Base-by-base conservation (phyloP, 129 eudicot genomes). In the Glebionis coronaria region DNA sequence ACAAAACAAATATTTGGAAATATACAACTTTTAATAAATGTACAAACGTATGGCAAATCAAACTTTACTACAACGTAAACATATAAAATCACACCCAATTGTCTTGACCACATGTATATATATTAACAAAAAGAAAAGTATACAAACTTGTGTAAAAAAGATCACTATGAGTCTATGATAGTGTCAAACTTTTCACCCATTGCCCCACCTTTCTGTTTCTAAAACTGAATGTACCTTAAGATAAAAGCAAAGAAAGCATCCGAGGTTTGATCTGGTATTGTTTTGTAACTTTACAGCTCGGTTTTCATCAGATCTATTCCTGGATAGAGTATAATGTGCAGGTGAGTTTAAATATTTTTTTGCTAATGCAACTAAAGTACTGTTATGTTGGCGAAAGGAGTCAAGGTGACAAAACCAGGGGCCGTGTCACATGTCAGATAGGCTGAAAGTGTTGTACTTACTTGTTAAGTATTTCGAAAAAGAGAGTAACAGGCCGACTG, bases 391-490 rank as follows among this genome's bases (percentile, higher is more conserved):
- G 31, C 16, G n/a, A 19, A 57, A 57, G 63, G 61, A 55, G 54
- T 15, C 12, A 49, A 9, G 4, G 29, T 57, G 16, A 38, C 63
- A 27, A n/a, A n/a, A 12, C 27, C 3, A 12, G 4, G 14, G 18
- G 63, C 13, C 3, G 6, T 23, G 38, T 56, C 23, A 14, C 21
- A n/a, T 16, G 35, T 29, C 4, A 29, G 62, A 12, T 4, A 35
- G 56, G 49, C 3, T 45, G 14, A 42, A 56, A 46, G 12, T 0
- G 7, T 20, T 56, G 12, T 51, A 82, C 88, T 64, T 67, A 93
- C 99, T 93, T 93, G 88, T 93, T 93, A 23, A 93, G 84, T 76
- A 93, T 93, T 79, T 93, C 99, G 60, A 93, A 97, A 67, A 93
- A 89, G 63, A 93, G 87, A 20, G 97, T 89, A 40, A 93, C 90